Percentiles rank a stretch among this genome's conserved stretches.
These are phyloP conservation scores for Scheffersomyces stipitis DNA, from an alignment of 805 yeast genomes.

Conservation along the genomic window DNA sequence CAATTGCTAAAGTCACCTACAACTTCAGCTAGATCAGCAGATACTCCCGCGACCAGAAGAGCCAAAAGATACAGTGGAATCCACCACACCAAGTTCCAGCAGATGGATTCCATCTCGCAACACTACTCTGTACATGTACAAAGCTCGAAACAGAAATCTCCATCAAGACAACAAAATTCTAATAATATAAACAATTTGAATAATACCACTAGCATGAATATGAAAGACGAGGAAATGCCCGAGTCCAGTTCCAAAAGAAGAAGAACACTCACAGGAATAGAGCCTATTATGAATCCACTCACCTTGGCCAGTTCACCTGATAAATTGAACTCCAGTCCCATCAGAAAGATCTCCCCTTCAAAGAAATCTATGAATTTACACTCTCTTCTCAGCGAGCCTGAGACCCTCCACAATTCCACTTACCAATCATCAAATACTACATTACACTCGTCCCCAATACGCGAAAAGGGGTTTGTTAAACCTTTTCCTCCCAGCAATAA, in stretches of 20 bases:
- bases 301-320: background rate
- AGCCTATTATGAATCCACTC: slow-evolving; percentile 22
- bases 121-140: slow-evolving; percentile 27
- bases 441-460: background rate
- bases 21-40: slow-evolving; percentile 1
- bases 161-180: background rate
- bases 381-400: slow-evolving; percentile 21
- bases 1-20: slow-evolving; percentile 15
- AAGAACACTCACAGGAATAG: slow-evolving; percentile 43
- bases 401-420: no score
- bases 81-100: slow-evolving; percentile 33
- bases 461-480: slow-evolving; percentile 16
- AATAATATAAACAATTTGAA: background rate
- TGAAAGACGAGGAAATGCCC: no score
- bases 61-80: slow-evolving; percentile 31
- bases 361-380: slow-evolving; percentile 39
- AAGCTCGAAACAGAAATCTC: background rate
- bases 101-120: slow-evolving; percentile 24
- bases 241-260: slow-evolving; percentile 30
- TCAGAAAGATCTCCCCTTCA: slow-evolving; percentile 39
- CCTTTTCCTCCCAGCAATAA: slow-evolving; percentile 26
- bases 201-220: background rate
- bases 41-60: slow-evolving; percentile 8
- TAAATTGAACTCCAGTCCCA: slow-evolving; percentile 14
- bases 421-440: background rate